Conservation (phyloP, 2,329 filamentous ascomycete species). For the Tolypocladium cylindrosporum region DNA sequence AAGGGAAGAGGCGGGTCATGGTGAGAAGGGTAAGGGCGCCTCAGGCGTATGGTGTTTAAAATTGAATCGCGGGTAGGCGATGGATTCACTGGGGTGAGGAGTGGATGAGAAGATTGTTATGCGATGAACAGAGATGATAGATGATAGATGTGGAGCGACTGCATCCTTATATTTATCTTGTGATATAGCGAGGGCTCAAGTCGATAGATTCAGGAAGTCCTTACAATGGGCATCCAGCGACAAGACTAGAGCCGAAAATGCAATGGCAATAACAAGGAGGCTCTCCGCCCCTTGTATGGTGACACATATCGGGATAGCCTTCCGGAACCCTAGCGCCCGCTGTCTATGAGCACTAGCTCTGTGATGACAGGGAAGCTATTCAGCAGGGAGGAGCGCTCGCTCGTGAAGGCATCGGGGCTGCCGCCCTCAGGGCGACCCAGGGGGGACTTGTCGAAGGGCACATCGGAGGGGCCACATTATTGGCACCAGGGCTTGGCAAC, state of each 20-base stretch:
- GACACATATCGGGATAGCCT: not conserved
- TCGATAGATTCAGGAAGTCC: not conserved
- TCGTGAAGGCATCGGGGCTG: too few relatives aligned
- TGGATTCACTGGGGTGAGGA: not conserved
- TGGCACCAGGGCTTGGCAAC: not conserved
- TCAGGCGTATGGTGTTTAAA: not conserved
- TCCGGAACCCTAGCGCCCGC: not conserved
- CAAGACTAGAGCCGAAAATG: not conserved
- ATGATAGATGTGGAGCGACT: not conserved
- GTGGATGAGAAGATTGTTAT: slow-evolving; percentile 4
- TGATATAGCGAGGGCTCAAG: not conserved
- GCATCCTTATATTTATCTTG: slow-evolving; percentile 2
- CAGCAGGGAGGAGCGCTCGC: not conserved
- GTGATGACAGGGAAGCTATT: not conserved
- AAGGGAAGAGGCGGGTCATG: slow-evolving; percentile 16
- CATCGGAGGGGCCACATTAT: not conserved
- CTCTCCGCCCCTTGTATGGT: not conserved
- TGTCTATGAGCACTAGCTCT: not conserved
- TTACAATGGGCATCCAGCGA: not conserved
- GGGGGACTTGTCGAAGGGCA: not conserved
- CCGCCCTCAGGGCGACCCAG: not conserved
- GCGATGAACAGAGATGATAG: not conserved
- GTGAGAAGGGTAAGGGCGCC: not conserved
- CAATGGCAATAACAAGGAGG: not conserved
- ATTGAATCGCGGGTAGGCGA: not conserved